Conservation (phyloP, 1,139 yeast genomes). For the Yamadazyma sp. region DNA sequence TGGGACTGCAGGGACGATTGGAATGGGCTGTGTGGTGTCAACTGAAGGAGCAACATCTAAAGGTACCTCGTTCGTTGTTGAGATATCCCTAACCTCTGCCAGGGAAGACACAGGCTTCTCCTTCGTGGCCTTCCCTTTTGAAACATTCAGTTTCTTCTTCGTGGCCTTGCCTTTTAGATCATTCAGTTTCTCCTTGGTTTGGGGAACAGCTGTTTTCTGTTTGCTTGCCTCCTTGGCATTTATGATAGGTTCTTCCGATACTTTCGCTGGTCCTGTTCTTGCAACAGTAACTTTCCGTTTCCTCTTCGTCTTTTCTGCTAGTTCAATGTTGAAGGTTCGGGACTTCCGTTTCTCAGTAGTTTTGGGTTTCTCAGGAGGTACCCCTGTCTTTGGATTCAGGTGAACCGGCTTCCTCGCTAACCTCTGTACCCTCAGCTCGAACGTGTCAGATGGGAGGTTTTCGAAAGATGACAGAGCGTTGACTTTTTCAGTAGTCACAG, state of each 20-base stretch:
- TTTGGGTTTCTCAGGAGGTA: not conserved
- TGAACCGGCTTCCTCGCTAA: not conserved
- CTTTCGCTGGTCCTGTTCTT: not conserved
- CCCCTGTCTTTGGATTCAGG: not conserved
- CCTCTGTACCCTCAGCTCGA: not conserved
- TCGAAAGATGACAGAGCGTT: no score
- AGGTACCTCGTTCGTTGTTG: no score
- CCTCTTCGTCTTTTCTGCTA: not conserved
- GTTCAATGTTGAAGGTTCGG: constrained; percentile 4
- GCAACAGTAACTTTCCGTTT: constrained; percentile 1
- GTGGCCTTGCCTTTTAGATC: not conserved
- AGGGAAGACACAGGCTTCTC: not conserved
- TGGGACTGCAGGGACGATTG: no score
- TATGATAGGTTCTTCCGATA: not conserved
- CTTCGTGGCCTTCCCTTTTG: not conserved
- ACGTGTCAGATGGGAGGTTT: not conserved
- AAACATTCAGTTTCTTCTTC: no score
- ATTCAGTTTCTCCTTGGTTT: no score
- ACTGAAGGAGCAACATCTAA: no score
- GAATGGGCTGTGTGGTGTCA: no score
- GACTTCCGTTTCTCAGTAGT: not conserved
- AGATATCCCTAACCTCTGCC: not conserved
- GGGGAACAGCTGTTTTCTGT: no score
- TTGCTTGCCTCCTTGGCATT: not conserved
- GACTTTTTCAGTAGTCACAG: no score